Conservation (phyloP, 306 rosid genomes). For the Vigna radiata region DNA sequence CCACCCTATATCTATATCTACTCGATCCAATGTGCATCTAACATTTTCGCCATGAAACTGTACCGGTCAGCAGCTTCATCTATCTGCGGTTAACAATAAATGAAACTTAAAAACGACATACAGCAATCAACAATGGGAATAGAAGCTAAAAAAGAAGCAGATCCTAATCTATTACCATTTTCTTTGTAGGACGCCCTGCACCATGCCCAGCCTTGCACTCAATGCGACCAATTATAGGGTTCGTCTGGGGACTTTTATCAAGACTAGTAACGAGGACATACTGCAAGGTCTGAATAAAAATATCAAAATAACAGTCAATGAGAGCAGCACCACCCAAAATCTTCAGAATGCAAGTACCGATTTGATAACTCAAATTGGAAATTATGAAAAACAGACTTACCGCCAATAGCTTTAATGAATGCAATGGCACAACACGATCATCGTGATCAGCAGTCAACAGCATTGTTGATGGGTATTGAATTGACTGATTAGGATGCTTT, state of each 20-base stretch:
- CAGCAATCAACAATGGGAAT: not conserved
- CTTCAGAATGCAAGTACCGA: not conserved
- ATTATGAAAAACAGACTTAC: conserved; percentile 55
- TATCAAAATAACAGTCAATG: not conserved
- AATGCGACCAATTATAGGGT: conserved; percentile 90
- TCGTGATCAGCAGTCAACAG: conserved; percentile 97
- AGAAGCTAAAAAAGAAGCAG: not conserved
- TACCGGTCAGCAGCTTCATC: conserved; percentile 61
- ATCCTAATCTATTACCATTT: conserved; percentile 57
- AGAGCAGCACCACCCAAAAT: not conserved
- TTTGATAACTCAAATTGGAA: not conserved
- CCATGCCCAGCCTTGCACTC: conserved; percentile 90
- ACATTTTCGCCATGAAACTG: conserved; percentile 55
- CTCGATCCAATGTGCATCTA: conserved; percentile 52
- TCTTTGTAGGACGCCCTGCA: conserved; percentile 91
- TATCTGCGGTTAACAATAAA: conserved; percentile 44
- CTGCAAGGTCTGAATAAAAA: conserved; percentile 68
- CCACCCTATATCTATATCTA: conserved; percentile 7
- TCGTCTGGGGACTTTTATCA: conserved; percentile 83
- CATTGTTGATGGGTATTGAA: conserved; percentile 93
- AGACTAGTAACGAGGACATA: conserved; percentile 69
- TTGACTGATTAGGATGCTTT: conserved; percentile 47
- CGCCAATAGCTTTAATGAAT: conserved; percentile 85
- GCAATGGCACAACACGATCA: conserved; percentile 95
- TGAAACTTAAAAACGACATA: not conserved